Percentiles rank a stretch among this genome's conserved stretches.
phyloP scores from a whole-genome alignment of 805 yeast species.

The Sporopachydermia quercuum region DNA sequence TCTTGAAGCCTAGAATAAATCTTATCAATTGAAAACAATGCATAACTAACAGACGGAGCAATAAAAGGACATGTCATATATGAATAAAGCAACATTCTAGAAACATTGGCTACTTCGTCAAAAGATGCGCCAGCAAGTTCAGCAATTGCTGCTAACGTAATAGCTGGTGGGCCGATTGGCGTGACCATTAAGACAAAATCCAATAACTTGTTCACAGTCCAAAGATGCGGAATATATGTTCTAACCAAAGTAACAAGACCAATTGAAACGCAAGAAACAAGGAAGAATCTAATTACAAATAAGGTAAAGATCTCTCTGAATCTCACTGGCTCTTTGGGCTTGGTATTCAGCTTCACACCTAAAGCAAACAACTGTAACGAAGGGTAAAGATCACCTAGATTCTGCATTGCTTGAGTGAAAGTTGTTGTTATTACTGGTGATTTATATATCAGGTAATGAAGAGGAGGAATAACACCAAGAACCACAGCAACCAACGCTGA shows the following conservation, averaged over 20 bases:
- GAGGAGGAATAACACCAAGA: slow-evolving; percentile 10
- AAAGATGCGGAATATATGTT: slow-evolving; percentile 5
- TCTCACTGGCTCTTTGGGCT: slow-evolving; percentile 7
- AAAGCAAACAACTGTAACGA: slow-evolving; percentile 11
- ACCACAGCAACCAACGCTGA: slow-evolving; percentile 10
- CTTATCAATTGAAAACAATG: slow-evolving; percentile 7
- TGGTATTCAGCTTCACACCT: slow-evolving; percentile 9
- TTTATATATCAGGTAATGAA: slow-evolving; percentile 9
- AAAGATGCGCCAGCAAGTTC: slow-evolving; percentile 10
- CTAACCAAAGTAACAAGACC: slow-evolving; percentile 7
- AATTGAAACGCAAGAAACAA: slow-evolving; percentile 8
- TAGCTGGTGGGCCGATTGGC: slow-evolving; percentile 12
- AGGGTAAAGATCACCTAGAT: slow-evolving; percentile 11
- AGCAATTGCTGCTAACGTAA: slow-evolving; percentile 12
- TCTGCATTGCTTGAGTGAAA: slow-evolving; percentile 8
- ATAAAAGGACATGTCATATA: slow-evolving; percentile 9
- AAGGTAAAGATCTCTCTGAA: slow-evolving; percentile 5
- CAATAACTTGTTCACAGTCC: slow-evolving; percentile 9
- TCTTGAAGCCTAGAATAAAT: slow-evolving; percentile 3
- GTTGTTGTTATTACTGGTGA: slow-evolving; percentile 6
- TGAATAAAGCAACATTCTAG: slow-evolving; percentile 9
- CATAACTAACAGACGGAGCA: slow-evolving; percentile 10
- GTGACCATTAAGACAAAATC: slow-evolving; percentile 11
- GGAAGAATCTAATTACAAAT: slow-evolving; percentile 6
- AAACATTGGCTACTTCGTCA: slow-evolving; percentile 8